These are phyloP conservation scores for Lupinus albus DNA, from an alignment of 306 rosid genomes.

Conservation along the genomic window DNA sequence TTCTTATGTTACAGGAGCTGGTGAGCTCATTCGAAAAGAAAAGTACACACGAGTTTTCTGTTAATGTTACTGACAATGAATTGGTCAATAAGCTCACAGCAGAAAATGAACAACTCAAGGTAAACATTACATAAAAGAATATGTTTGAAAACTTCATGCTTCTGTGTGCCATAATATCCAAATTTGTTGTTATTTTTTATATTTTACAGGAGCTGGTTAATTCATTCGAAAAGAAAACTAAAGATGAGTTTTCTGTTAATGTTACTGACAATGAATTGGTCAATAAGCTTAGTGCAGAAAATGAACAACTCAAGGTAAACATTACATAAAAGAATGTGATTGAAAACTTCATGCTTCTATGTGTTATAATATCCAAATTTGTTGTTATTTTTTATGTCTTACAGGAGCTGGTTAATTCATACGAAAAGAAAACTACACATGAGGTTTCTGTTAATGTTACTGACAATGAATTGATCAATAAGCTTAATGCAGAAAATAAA, in stretches of 20 bases:
- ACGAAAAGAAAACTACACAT: slow-evolving; percentile 35
- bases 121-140: slow-evolving; percentile 4
- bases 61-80: slow-evolving; percentile 28
- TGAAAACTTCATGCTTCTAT: not conserved
- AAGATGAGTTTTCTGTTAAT: slow-evolving; percentile 51
- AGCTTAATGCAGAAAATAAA: slow-evolving; percentile 72
- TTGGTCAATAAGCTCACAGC: slow-evolving; percentile 36
- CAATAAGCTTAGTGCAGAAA: slow-evolving; percentile 38
- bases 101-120: slow-evolving; percentile 48
- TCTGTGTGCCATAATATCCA: slow-evolving; percentile 14
- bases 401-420: slow-evolving; percentile 38
- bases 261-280: slow-evolving; percentile 33
- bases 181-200: slow-evolving; percentile 18
- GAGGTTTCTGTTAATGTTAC: slow-evolving; percentile 53
- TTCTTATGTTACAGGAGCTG: slow-evolving; percentile 26
- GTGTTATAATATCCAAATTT: slow-evolving; percentile 9
- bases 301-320: slow-evolving; percentile 45
- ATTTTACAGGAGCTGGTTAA: slow-evolving; percentile 31
- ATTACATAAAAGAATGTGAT: not conserved
- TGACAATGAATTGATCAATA: slow-evolving; percentile 56
- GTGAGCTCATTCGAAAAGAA: slow-evolving; percentile 41
- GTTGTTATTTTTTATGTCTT: slow-evolving; percentile 18
- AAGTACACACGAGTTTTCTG: slow-evolving; percentile 50
- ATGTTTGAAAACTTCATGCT: slow-evolving; percentile 5
- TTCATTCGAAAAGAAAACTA: slow-evolving; percentile 40